A percentile compares a stretch with the other conserved stretches of the same genome.
phyloP scores from a whole-genome alignment of 75 land plant species.

The Chamaecyparis obtusa region DNA sequence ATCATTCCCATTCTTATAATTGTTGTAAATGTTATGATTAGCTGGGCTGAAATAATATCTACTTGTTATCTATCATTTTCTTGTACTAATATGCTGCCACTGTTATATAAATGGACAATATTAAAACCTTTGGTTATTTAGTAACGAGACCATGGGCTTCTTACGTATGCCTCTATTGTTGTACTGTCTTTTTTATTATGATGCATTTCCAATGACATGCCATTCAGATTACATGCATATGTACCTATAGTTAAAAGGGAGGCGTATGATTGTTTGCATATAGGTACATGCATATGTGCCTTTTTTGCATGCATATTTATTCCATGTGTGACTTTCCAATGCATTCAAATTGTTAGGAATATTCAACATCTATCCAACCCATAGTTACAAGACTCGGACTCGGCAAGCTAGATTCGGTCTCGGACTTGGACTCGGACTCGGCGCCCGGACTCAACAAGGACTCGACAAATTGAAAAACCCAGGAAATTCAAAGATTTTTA shows the following conservation, averaged over 20 bases:
- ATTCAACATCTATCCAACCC: no score
- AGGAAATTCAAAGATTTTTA: no score
- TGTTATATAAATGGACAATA: not conserved
- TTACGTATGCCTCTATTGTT: not conserved
- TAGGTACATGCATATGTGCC: no score
- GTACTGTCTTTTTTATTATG: not conserved
- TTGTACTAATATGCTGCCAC: not conserved
- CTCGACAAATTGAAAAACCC: no score
- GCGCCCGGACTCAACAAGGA: no score
- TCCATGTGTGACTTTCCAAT: not conserved
- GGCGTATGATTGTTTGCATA: not conserved
- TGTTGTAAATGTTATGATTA: not conserved
- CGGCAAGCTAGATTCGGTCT: no score
- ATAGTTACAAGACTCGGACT: no score
- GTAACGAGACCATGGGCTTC: not conserved
- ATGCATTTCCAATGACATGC: not conserved
- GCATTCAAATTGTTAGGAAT: not conserved
- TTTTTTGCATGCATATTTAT: not conserved
- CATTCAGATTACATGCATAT: not conserved
- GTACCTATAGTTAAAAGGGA: not conserved
- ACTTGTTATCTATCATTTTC: not conserved
- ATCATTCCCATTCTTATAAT: not conserved
- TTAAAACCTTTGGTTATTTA: not conserved
- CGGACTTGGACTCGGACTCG: no score
- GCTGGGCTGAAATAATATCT: not conserved